Conservation (phyloP, 768 basidiomycete species). For the Panaeolus cyanescens region DNA sequence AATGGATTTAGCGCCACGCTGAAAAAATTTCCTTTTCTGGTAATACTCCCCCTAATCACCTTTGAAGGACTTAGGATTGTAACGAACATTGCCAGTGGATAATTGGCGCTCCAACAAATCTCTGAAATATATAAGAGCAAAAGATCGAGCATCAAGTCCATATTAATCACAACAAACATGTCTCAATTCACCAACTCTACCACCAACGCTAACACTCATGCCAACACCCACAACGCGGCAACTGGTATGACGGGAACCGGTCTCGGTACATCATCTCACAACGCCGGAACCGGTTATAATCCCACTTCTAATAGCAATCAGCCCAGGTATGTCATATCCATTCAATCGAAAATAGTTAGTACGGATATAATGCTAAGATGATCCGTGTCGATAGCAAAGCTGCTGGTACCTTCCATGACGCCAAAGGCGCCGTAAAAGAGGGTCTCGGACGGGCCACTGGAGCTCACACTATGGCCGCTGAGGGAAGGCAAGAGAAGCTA, state of each 20-base stretch:
- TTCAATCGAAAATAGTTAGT: not conserved
- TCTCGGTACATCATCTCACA: not conserved
- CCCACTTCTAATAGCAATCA: no score
- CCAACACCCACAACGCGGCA: not conserved
- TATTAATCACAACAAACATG: not conserved
- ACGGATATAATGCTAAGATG: not conserved
- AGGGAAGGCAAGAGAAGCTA: slow-evolving; percentile 49
- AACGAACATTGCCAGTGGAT: not conserved
- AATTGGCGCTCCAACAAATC: not conserved
- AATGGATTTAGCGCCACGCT: not conserved
- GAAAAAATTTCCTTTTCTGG: not conserved
- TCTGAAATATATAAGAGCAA: not conserved
- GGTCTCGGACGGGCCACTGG: slow-evolving; percentile 47
- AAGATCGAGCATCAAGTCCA: not conserved
- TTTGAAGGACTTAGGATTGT: not conserved
- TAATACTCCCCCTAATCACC: not conserved
- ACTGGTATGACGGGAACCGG: not conserved
- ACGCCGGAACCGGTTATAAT: not conserved
- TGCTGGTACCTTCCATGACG: slow-evolving; percentile 38
- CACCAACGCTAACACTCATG: not conserved
- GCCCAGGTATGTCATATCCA: not conserved
- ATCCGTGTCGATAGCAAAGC: slow-evolving; percentile 29
- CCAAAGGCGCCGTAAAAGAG: slow-evolving; percentile 37
- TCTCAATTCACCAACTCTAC: not conserved
- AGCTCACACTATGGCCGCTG: slow-evolving; percentile 39